Evolutionary conservation across 2,329 filamentous ascomycete species (phyloP), one percentile per base, ranked within the genome.

Genomic region (Stagonosporopsis cucurbitacearum): DNA sequence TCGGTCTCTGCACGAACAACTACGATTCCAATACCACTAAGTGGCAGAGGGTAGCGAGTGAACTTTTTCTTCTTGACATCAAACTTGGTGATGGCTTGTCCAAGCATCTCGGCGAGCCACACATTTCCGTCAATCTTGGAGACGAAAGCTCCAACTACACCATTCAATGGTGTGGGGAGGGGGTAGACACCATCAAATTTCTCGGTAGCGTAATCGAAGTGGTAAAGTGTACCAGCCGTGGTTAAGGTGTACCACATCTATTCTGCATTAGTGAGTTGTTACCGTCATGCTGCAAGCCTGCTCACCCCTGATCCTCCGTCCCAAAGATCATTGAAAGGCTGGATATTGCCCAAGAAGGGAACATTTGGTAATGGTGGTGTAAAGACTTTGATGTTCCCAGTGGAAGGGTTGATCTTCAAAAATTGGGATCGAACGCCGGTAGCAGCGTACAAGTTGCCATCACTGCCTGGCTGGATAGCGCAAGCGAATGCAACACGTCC

Each of bases 201-300:
- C 42, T 59, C 57, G 4, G 57, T 59, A 4, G 37, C 36, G 20
- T 59, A 59, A 12, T 59, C 42, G 20, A 59, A 59, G 41, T 59
- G 57, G 26, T 50, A 59, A 1, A 59, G 44, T 9, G 52, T 57
- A 7, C 57, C 57, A 7, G 57, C 48, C 20, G 57, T 57, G 13
- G 57, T 59, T 3, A 59, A 37, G 4, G 57, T 56, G 28, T 60
- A 60, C 58, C 58, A 60, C 50, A 58, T 53, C 54, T 57, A 9
- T 12, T 11, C 1, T 1, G 12, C 4, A 23, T 56, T 11, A 56
- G 43, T 19, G n/a, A 19, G n/a, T 6, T 19, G 15, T 6, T 2
- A 2, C 11, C 30, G 4, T 7, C 33, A 7, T 3, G 6, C 23
- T 2, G n/a, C 3, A 3, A 1, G 15, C 15, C 5, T 13, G 45